These are phyloP conservation scores for Sphagnurus paluster DNA, from an alignment of 1,284 basidiomycete genomes.

Conservation along the genomic window DNA sequence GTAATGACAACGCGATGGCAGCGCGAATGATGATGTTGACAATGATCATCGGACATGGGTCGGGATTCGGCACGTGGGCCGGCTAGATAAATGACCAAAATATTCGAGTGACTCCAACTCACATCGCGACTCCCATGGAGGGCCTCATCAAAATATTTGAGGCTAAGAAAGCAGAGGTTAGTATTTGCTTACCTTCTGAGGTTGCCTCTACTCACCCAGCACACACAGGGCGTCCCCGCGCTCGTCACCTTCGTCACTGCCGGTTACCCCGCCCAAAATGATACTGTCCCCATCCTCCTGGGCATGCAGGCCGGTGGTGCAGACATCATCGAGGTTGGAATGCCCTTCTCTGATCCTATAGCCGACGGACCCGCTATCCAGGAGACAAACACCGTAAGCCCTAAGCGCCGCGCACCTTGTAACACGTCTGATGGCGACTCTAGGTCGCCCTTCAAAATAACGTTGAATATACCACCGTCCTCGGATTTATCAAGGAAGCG, in stretches of 20 bases:
- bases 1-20: no score
- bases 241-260: slow-evolving; percentile 91
- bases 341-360: slow-evolving; percentile 96
- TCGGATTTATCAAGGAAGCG: slow-evolving; percentile 80
- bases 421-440: slow-evolving; percentile 4
- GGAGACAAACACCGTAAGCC: slow-evolving; percentile 82
- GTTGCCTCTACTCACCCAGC: not conserved
- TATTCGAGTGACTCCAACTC: slow-evolving; percentile 18
- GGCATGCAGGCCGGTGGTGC: slow-evolving; percentile 92
- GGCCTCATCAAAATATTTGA: slow-evolving; percentile 76
- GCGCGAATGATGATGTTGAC: no score
- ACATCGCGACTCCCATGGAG: slow-evolving; percentile 55
- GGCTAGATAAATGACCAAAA: slow-evolving; percentile 16
- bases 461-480: slow-evolving; percentile 75
- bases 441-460: slow-evolving; percentile 83
- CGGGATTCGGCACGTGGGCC: slow-evolving; percentile 16
- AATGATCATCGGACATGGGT: slow-evolving; percentile 12
- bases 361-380: slow-evolving; percentile 95
- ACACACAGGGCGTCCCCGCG: slow-evolving; percentile 63
- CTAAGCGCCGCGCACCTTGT: slow-evolving; percentile 3
- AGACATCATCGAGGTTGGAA: slow-evolving; percentile 94
- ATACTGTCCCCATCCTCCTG: slow-evolving; percentile 87
- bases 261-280: slow-evolving; percentile 77
- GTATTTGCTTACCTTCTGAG: not conserved
- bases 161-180: slow-evolving; percentile 66